phyloP scores from a whole-genome alignment of 331 rosid genomes.

The Pyracantha coccinea region DNA sequence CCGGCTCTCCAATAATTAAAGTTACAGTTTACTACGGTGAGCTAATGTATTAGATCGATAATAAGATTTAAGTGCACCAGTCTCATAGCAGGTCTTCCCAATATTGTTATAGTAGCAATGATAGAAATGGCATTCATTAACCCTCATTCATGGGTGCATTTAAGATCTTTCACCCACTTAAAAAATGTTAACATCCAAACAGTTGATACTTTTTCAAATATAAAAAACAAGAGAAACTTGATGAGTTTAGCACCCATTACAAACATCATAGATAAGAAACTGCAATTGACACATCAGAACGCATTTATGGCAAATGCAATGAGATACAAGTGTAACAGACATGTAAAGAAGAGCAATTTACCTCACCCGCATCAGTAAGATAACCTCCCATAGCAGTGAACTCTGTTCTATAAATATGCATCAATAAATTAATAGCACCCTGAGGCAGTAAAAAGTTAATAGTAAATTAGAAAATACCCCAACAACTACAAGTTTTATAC shows the following conservation, averaged over 20 bases:
- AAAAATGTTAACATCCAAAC: not conserved
- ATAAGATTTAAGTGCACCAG: not conserved
- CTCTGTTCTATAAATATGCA: conserved; percentile 87
- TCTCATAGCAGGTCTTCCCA: not conserved
- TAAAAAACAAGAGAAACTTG: not conserved
- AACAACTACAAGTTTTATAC: not conserved
- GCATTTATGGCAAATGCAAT: not conserved
- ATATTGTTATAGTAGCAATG: not conserved
- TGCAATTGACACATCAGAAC: not conserved
- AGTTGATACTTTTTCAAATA: not conserved
- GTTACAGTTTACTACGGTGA: not conserved
- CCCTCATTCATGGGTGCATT: not conserved
- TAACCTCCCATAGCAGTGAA: conserved; percentile 93
- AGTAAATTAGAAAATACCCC: not conserved
- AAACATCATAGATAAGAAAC: not conserved
- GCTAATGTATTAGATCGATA: not conserved
- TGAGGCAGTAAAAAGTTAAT: conserved; percentile 27
- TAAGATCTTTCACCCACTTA: not conserved
- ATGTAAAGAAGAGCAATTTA: conserved; percentile 27
- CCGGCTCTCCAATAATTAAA: not conserved
- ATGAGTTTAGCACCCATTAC: not conserved
- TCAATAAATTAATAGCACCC: conserved; percentile 94
- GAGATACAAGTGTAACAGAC: not conserved
- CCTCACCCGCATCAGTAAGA: conserved; percentile 98
- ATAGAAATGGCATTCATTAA: not conserved